Base-by-base conservation (phyloP, 1,284 basidiomycete species). In the Papiliotrema flavescens region DNA sequence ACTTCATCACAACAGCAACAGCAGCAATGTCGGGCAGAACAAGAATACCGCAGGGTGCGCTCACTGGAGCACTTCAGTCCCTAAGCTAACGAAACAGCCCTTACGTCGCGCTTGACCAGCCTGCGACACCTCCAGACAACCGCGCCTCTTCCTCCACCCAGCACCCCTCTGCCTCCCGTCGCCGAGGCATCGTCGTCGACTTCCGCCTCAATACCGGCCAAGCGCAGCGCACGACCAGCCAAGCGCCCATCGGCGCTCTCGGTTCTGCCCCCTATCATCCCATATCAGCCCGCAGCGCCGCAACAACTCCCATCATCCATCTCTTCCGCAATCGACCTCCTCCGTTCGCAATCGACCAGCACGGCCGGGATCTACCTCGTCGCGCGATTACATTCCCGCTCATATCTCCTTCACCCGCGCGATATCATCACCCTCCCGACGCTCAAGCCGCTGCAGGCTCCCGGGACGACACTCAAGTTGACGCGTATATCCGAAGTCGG, bases 401-500 rank as follows among this genome's bases (percentile, higher is more conserved):
- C 88, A 73, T 93, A 95, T 78, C 84, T 97, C 61, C 81, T 98
- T 34, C 84, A 93, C 35, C 86, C 90, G 20, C 84, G 86, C 67
- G 95, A 98, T 79, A 76, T 95, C 59, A 84, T 98, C 67, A 98
- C 95, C 46, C 83, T 98, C 1, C 93, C 95, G 2, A 86, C 86
- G 47, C 83, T 98, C 48, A 86, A 85, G 62, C 68, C 70, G 19
- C 39, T 64, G 13, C 62, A 62, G 47, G 84, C 70, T 11, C 74
- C 95, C 53, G 95, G 95, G 24, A 90, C 96, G 68, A 82, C 88
- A 37, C 82, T 98, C 53, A 77, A 82, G 6, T 83, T 98, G 54
- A 88, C 90, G 61, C 82, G 91, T 61, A 87, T 98, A 56, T 87
- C 94, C 72, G 95, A 98, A 77, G 83, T 98, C 51, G 95, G 95